Base-by-base conservation (phyloP, 140 eudicot species). In the Cichorium intybus region DNA sequence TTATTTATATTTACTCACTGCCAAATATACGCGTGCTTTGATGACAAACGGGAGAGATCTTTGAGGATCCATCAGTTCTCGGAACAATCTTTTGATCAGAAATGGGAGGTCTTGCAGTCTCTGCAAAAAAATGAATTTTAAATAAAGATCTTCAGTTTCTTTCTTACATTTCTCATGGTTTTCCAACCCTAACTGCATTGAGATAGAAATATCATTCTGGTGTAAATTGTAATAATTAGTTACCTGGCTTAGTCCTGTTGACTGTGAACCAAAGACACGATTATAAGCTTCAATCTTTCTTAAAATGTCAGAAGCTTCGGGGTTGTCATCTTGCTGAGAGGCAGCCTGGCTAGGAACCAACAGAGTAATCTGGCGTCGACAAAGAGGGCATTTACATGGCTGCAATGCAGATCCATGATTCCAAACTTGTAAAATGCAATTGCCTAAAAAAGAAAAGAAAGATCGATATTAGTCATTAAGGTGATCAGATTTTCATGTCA, bases 71-170 rank as follows among this genome's bases (percentile, higher is more conserved):
- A 73, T 64, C 41, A 92, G 67, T 64, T 88, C 99, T 63, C 93
- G 87, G 17, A 77, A 68, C 84, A 92, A 75, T 75, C 99, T 79
- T 77, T 78, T 76, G 62, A 88, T 85, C 37, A 88, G 93, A 81
- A 92, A 92, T 6, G 97, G 99, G 69, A 92, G 97, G 79, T 88
- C 99, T 69, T 82, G 87, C 71, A 88, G 45, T 81, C 84, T 88
- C 99, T 92, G 95, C 64, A 74, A 56, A 71, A 58, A 58, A 34
- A 24, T 4, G 46, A 2, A 31, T 53, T 37, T 12, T 48, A 2
- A 24, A 4, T 15, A 56, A 18, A 46, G n/a, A 58, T 23, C 28
- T 58, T n/a, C 14, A 16, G 52, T 18, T 23, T 60, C 17, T 34
- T 11, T 63, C 27, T 46, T 47, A 59, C 26, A 7, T 18, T 57